These are phyloP conservation scores for Casuarina glauca DNA, from an alignment of 306 rosid species.

Conservation along the genomic window DNA sequence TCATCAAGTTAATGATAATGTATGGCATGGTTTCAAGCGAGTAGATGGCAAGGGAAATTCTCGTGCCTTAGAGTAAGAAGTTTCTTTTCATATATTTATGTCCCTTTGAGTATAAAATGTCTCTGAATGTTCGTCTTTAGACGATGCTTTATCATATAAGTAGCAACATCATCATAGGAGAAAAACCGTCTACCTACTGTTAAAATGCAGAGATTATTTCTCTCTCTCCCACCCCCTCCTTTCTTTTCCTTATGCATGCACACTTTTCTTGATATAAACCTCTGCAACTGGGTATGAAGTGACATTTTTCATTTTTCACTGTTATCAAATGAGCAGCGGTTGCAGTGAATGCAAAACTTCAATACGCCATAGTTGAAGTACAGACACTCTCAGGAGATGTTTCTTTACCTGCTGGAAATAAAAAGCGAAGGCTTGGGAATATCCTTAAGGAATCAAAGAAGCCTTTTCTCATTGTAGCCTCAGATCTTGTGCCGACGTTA, in stretches of 20 bases:
- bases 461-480: conserved; percentile 80
- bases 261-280: neutral
- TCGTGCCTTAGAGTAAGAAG: neutral
- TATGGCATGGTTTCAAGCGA: neutral
- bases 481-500: conserved; percentile 80
- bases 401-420: conserved; percentile 53
- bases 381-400: conserved; percentile 45
- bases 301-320: neutral
- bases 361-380: conserved; percentile 86
- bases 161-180: neutral
- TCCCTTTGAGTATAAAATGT: neutral
- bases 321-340: conserved; percentile 60
- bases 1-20: neutral
- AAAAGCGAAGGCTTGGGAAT: conserved; percentile 60
- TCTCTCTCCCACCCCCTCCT: neutral
- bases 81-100: neutral
- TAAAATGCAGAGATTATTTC: neutral
- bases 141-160: neutral
- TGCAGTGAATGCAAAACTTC: conserved; percentile 91
- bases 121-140: neutral
- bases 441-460: conserved; percentile 70
- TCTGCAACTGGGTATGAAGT: neutral
- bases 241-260: neutral
- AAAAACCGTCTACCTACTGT: neutral
- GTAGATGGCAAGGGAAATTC: neutral